Base-by-base conservation (phyloP, 768 basidiomycete genomes). In the Daedaleopsis nitida region DNA sequence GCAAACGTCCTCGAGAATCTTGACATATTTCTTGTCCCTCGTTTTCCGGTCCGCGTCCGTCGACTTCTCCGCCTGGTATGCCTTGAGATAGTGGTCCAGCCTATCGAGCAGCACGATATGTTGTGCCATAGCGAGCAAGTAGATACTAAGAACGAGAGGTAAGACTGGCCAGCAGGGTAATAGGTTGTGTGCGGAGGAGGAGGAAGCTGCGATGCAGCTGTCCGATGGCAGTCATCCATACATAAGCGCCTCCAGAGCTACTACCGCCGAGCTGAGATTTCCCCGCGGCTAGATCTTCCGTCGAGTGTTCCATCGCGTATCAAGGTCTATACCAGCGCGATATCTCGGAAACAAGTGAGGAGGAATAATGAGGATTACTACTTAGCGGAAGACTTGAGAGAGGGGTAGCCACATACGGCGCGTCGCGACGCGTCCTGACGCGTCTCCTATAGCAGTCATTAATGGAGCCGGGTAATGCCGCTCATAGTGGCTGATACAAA, bases 1-100 rank as follows among this genome's bases (percentile, higher is more conserved):
- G 34, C 65, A 65, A 24, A 59, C 44, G 24, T 59, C 61, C 17
- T 57, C 38, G 17, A 65, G 58, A 14, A 57, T 51, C 27, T 32
- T 57, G 8, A 48, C 38, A 55, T 60, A 50, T 6, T 34, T 55
- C 50, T 50, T 43, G 12, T 27, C 49, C 49, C 49, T 58, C 13
- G 35, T 19, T 43, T 63, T 63, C 14, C 57, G 42, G 54, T 63
- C 62, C 1, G 57, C 54, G 19, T 62, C 61, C 13, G 53, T 19
- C 14, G 53, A 50, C n/a, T 43, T 42, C 23, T 34, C 35, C 13
- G 32, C 34, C 44, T 52, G 55, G 49, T 55, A 45, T 12, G 57
- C 49, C 14, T 58, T 35, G 42, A 63, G 51, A 23, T 55, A 58
- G 5, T 35, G 43, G 21, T 23, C 58, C 16, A 63, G 53, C 19